phyloP scores from a whole-genome alignment of 306 rosid genomes.

The Crotalaria pallida region DNA sequence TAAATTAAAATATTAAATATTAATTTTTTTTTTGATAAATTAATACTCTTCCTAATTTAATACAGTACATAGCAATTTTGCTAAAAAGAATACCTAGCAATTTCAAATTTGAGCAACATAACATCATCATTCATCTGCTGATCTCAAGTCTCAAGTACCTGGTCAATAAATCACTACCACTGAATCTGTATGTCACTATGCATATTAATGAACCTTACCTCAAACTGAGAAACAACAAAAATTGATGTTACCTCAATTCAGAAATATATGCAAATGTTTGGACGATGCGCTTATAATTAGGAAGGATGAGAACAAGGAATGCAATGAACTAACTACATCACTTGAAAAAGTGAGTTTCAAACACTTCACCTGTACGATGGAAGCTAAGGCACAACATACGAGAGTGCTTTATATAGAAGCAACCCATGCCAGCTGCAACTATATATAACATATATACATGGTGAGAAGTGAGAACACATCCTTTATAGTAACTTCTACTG shows the following conservation, averaged over 20 bases:
- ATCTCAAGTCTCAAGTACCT: not conserved
- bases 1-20: not conserved
- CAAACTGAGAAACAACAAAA: slow-evolving; percentile 7
- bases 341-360: slow-evolving; percentile 12
- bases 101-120: not conserved
- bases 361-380: not conserved
- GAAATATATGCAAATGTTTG: not conserved
- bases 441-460: too few species aligned
- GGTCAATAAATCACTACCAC: not conserved
- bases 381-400: not conserved
- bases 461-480: not conserved
- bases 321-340: not conserved
- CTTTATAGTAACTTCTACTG: not conserved
- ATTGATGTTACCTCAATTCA: not conserved
- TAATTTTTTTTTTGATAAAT: too few species aligned
- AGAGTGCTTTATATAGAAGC: not conserved
- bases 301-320: not conserved
- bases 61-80: too few species aligned
- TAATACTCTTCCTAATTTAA: too few species aligned
- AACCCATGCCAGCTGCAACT: not conserved
- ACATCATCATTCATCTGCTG: not conserved
- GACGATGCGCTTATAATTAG: not conserved
- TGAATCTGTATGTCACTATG: not conserved
- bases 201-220: not conserved
- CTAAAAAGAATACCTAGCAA: not conserved